Evolutionary conservation across 768 basidiomycete species (phyloP).

Genomic region (Mycena vitilis): DNA sequence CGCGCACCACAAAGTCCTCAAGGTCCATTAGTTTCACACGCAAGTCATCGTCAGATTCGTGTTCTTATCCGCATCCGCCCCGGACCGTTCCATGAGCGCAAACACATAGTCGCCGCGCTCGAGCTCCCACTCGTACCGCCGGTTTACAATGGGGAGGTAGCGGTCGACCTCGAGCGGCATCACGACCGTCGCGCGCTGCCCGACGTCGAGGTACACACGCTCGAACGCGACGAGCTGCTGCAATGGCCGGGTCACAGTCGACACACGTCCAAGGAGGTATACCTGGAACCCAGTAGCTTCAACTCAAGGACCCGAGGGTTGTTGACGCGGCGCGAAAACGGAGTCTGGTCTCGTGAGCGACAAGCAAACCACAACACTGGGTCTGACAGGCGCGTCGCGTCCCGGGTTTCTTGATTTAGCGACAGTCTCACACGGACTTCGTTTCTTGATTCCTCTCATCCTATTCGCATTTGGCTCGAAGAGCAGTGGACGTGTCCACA

Average conservation of each 20-base stretch:
- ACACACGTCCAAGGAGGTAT: conserved; percentile 34
- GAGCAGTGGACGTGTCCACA: too few relatives aligned
- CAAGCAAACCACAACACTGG: too few relatives aligned
- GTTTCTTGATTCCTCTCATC: too few relatives aligned
- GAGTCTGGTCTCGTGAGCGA: too few relatives aligned
- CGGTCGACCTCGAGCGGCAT: conserved; percentile 42
- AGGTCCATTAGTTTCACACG: conserved; percentile 9
- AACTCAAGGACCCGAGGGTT: too few relatives aligned
- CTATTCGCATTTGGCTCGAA: too few relatives aligned
- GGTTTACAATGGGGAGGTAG: conserved; percentile 40
- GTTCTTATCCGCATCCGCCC: conserved; percentile 33
- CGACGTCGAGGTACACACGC: conserved; percentile 39
- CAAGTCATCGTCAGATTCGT: conserved; percentile 40
- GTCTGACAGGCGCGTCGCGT: too few relatives aligned
- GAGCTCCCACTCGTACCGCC: conserved; percentile 40
- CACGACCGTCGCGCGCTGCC: conserved; percentile 33
- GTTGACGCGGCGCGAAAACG: too few relatives aligned
- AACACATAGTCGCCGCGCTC: conserved; percentile 41
- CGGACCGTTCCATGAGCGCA: conserved; percentile 39
- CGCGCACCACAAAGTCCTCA: too few relatives aligned
- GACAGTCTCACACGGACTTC: too few relatives aligned
- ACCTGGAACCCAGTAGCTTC: too few relatives aligned
- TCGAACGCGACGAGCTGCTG: conserved; percentile 42
- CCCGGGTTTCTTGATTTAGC: too few relatives aligned
- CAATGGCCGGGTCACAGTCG: conserved; percentile 35